phyloP scores from a whole-genome alignment of 371 early-diverging fungal genomes.

The Rhizopus sp. region DNA sequence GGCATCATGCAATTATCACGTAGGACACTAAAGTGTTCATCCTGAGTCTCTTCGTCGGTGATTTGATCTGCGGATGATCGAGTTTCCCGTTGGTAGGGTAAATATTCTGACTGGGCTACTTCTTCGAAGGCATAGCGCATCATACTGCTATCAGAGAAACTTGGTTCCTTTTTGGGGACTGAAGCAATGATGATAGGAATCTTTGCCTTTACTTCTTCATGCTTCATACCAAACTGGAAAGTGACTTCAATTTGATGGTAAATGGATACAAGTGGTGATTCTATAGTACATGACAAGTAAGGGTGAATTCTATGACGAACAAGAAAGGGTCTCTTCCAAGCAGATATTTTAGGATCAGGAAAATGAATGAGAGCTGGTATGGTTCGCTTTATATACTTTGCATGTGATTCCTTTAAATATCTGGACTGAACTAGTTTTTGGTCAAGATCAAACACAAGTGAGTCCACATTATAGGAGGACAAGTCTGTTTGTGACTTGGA shows the following conservation, averaged over 20 bases:
- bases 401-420: conserved; percentile 23
- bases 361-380: conserved; percentile 35
- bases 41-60: not conserved
- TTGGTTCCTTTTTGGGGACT: conserved; percentile 13
- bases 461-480: conserved; percentile 15
- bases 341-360: conserved; percentile 21
- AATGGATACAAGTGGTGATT: conserved; percentile 39
- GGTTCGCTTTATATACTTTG: conserved; percentile 29
- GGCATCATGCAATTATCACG: conserved; percentile 15
- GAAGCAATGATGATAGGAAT: conserved; percentile 42
- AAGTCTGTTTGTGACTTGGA: conserved; percentile 39
- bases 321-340: conserved; percentile 38
- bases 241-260: conserved; percentile 43
- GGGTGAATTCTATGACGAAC: conserved; percentile 36
- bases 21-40: conserved; percentile 13
- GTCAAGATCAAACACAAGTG: conserved; percentile 18
- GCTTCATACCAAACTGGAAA: conserved; percentile 41
- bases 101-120: conserved; percentile 3
- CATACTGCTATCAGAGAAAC: conserved; percentile 3
- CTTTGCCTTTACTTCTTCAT: conserved; percentile 37
- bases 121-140: conserved; percentile 32
- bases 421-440: conserved; percentile 16
- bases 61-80: not conserved
- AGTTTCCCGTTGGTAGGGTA: conserved; percentile 10
- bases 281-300: conserved; percentile 29